A percentile compares a stretch with the other conserved stretches of the same genome.
Conservation (phyloP, 805 yeast species). For the Zygotorulaspora chibaensis region DNA sequence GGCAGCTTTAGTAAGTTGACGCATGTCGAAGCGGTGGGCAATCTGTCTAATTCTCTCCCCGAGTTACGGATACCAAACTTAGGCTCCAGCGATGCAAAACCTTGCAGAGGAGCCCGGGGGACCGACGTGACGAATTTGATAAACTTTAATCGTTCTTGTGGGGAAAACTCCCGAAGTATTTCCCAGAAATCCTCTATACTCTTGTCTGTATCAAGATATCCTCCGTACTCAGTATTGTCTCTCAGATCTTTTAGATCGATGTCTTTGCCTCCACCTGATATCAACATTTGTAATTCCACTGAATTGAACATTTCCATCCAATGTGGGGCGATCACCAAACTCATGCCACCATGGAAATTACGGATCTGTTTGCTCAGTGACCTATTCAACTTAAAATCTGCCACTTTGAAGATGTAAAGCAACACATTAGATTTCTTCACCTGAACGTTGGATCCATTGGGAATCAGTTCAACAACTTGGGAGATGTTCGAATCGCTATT, state of each 20-base stretch:
- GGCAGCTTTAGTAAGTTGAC: conserved; percentile 84
- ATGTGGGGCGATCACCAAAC: conserved; percentile 57
- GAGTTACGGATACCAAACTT: conserved; percentile 73
- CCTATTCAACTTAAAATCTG: conserved; percentile 73
- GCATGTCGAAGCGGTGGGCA: conserved; percentile 94
- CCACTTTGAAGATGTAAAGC: conserved; percentile 69
- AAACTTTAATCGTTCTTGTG: conserved; percentile 59
- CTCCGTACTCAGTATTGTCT: conserved; percentile 60
- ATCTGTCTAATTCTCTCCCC: conserved; percentile 50
- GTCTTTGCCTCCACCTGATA: conserved; percentile 71
- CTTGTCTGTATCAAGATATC: conserved; percentile 48
- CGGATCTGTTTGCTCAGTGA: conserved; percentile 54
- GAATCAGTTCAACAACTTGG: conserved; percentile 53
- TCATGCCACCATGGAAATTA: conserved; percentile 64
- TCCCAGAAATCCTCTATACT: conserved; percentile 72
- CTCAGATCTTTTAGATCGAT: conserved; percentile 69
- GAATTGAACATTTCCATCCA: conserved; percentile 89
- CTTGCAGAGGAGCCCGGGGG: conserved; percentile 85
- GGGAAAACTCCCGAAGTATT: conserved; percentile 61
- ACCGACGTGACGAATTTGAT: conserved; percentile 90
- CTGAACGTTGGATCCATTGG: conserved; percentile 51
- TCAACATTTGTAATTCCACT: conserved; percentile 73
- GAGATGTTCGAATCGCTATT: conserved; percentile 44
- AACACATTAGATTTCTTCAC: conserved; percentile 61
- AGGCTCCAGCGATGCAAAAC: conserved; percentile 72